phyloP scores from a whole-genome alignment of 2,329 filamentous ascomycete genomes.

The Phyllosticta citriasiana region DNA sequence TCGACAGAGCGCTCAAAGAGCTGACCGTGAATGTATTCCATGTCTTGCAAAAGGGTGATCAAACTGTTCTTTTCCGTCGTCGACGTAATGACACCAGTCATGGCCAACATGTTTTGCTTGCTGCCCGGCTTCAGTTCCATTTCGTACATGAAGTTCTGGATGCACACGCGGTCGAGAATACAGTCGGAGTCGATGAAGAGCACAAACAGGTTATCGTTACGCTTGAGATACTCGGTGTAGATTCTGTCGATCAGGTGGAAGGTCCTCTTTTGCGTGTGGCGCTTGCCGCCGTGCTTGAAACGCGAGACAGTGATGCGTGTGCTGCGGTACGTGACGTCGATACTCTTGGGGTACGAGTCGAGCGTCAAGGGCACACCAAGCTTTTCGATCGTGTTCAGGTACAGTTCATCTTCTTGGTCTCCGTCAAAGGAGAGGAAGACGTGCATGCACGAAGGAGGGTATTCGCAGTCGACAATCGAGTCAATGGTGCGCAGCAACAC shows the following conservation, averaged over 20 bases:
- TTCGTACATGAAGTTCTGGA: constrained; percentile 97
- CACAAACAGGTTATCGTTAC: constrained; percentile 87
- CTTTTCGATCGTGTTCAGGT: constrained; percentile 73
- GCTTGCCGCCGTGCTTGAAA: constrained; percentile 87
- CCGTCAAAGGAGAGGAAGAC: constrained; percentile 94
- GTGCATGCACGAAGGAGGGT: constrained; percentile 83
- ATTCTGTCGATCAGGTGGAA: constrained; percentile 91
- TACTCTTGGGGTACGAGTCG: constrained; percentile 74
- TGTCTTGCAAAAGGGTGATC: constrained; percentile 88
- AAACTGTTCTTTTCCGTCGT: constrained; percentile 81
- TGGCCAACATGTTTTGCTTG: constrained; percentile 85
- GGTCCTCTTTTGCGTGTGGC: constrained; percentile 85
- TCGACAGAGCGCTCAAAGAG: constrained; percentile 93
- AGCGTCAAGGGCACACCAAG: constrained; percentile 72
- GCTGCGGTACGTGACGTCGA: constrained; percentile 75
- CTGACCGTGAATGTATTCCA: constrained; percentile 97
- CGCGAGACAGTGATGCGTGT: constrained; percentile 83
- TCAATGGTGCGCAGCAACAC: constrained; percentile 78
- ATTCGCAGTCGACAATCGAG: constrained; percentile 88
- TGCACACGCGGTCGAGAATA: constrained; percentile 79
- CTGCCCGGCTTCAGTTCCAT: constrained; percentile 96
- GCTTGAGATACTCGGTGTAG: constrained; percentile 75
- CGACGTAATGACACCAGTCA: constrained; percentile 95
- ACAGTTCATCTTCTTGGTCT: constrained; percentile 78
- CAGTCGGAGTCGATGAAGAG: constrained; percentile 98